A percentile compares a stretch with the other conserved stretches of the same genome.
These are phyloP conservation scores for Kodamaea leandrae DNA, from an alignment of 805 yeast species.

Conservation along the genomic window DNA sequence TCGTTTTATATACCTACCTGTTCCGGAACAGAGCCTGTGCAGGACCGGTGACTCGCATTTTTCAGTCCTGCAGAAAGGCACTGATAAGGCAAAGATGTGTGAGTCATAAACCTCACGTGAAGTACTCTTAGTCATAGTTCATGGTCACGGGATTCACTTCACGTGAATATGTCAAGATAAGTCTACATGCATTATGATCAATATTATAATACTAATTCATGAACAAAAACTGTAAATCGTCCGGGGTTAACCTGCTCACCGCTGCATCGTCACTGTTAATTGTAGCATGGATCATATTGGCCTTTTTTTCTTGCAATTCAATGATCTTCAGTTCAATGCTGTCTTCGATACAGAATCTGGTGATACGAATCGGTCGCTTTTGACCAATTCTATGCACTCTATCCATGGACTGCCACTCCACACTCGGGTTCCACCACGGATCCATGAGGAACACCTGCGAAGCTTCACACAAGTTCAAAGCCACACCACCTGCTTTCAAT, in stretches of 20 bases:
- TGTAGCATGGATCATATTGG: constrained; percentile 97
- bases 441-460: constrained; percentile 94
- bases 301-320: constrained; percentile 95
- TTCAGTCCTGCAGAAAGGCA: constrained; percentile 1
- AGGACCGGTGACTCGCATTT: constrained; percentile 2
- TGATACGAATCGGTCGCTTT: constrained; percentile 87
- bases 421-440: constrained; percentile 99
- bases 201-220: too few relatives aligned
- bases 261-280: constrained; percentile 92
- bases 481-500: constrained; percentile 98
- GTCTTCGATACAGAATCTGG: constrained; percentile 92
- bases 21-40: not conserved
- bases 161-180: too few relatives aligned
- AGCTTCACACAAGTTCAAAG: constrained; percentile 93
- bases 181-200: too few relatives aligned
- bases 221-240: constrained; percentile 91
- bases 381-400: constrained; percentile 98
- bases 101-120: too few relatives aligned
- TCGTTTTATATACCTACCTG: not conserved
- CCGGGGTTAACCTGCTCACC: constrained; percentile 82
- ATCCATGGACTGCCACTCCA: constrained; percentile 98
- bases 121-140: not conserved
- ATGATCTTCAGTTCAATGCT: constrained; percentile 95
- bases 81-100: not conserved
- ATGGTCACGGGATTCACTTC: too few relatives aligned